Evolutionary conservation across 352 stramenopile species (phyloP), one percentile per base, ranked within the genome.

Genomic region (Globisporangium middletonii): DNA sequence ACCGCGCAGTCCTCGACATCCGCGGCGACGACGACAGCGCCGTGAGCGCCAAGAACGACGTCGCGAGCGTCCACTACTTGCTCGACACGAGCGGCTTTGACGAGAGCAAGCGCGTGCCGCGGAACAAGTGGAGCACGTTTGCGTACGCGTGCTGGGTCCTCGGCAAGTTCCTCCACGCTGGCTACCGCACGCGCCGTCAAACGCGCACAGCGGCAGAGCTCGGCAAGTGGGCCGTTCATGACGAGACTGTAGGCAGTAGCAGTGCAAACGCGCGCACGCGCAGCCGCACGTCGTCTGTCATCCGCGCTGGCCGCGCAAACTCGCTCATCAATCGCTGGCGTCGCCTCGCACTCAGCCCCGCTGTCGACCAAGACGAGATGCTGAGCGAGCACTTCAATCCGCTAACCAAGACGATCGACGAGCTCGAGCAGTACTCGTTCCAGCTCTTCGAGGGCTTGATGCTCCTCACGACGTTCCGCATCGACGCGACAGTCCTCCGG

Each of bases 81-180:
- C 64, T 88, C 2, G 77, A 86, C 44, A 68, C 73, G 18, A 86
- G 72, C 28, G 77, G 78, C 19, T 91, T 88, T 51, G 78, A 89
- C 41, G 77, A 89, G 38, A 69, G 63, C 11, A 91, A 86, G 49
- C 59, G 73, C 28, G 70, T 88, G 23, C 73, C 75, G 18, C 73
- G 73, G 1, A 88, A 88, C 57, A 89, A 86, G 51, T 89, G 78
- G 77, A 91, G 75, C 59, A 88, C 78, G 9, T 91, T 88, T 63
- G 75, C 77, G 5, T 88, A 86, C 46, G 75, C 72, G 11, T 89
- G 74, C 43, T 83, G 68, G 70, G 77, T 68, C 4, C 58, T 88
- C 6, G 82, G 75, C 12, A 78, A 79, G 33, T 89, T 89, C 47
- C 57, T 86, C 6, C 50, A 57, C 4, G 59, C 69, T 13, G 64